phyloP scores from a whole-genome alignment of 768 basidiomycete species.

The Lactarius tabidus region DNA sequence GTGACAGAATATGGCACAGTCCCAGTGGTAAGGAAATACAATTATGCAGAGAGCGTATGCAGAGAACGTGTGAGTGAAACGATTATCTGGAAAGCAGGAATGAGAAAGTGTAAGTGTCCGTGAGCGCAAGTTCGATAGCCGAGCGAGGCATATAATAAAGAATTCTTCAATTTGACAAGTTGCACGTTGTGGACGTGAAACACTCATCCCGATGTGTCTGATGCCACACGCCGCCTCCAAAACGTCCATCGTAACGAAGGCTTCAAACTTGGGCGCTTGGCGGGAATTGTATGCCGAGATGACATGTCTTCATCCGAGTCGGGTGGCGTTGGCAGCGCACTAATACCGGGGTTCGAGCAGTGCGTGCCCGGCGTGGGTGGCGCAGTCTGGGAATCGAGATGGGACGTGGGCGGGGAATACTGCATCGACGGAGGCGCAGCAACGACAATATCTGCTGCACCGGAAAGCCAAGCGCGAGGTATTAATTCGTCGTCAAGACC shows the following conservation, averaged over 20 bases:
- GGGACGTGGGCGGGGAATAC: not conserved
- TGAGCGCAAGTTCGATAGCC: not conserved
- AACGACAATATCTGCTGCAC: conserved; percentile 34
- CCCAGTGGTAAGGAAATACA: not conserved
- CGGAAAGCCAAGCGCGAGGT: conserved; percentile 33
- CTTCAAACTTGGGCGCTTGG: not conserved
- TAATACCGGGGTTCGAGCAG: not conserved
- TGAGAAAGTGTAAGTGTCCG: not conserved
- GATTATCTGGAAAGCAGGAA: not conserved
- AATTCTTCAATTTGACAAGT: not conserved
- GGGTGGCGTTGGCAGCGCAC: conserved; percentile 31
- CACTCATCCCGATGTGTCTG: not conserved
- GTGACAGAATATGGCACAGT: not conserved
- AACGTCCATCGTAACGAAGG: not conserved
- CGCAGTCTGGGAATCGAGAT: not conserved
- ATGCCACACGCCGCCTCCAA: not conserved
- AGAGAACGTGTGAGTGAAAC: not conserved
- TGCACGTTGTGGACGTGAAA: not conserved
- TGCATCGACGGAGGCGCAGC: conserved; percentile 11
- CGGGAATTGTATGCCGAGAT: not conserved
- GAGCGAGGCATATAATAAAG: not conserved
- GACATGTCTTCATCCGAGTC: conserved; percentile 31
- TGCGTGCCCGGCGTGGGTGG: not conserved
- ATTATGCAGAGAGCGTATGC: not conserved
- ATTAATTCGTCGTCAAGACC: conserved; percentile 32